These are phyloP conservation scores for Dimocarpus longan DNA, from an alignment of 345 rosid species.

Conservation along the genomic window DNA sequence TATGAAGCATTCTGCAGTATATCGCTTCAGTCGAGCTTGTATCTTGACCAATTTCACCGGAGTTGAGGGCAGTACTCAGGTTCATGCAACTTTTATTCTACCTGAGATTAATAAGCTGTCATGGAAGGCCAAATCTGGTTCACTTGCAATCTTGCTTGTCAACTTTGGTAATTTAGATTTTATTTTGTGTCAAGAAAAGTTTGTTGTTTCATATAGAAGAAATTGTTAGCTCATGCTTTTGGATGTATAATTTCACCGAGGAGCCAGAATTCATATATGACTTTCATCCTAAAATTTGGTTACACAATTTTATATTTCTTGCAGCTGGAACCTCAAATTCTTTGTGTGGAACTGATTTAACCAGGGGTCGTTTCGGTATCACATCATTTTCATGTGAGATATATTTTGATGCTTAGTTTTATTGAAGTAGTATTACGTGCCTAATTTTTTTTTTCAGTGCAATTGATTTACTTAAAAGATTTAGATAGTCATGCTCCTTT, in stretches of 20 bases:
- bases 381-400: constrained; percentile 36
- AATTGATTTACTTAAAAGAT: background rate
- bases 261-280: background rate
- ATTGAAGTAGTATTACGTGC: background rate
- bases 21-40: constrained; percentile 81
- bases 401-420: constrained; percentile 18
- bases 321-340: constrained; percentile 80
- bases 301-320: constrained; percentile 24
- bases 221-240: background rate
- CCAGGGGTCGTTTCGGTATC: constrained; percentile 62
- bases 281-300: constrained; percentile 21
- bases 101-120: constrained; percentile 84
- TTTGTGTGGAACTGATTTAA: constrained; percentile 56
- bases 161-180: constrained; percentile 63
- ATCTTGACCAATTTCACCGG: constrained; percentile 74
- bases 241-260: constrained; percentile 3
- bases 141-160: constrained; percentile 79
- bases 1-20: constrained; percentile 86
- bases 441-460: background rate
- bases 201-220: background rate
- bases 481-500: background rate
- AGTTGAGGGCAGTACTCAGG: constrained; percentile 63
- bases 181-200: background rate
- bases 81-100: constrained; percentile 74
- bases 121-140: constrained; percentile 75